Base-by-base conservation (phyloP, 805 yeast species). In the Teunomyces funiuensis region DNA sequence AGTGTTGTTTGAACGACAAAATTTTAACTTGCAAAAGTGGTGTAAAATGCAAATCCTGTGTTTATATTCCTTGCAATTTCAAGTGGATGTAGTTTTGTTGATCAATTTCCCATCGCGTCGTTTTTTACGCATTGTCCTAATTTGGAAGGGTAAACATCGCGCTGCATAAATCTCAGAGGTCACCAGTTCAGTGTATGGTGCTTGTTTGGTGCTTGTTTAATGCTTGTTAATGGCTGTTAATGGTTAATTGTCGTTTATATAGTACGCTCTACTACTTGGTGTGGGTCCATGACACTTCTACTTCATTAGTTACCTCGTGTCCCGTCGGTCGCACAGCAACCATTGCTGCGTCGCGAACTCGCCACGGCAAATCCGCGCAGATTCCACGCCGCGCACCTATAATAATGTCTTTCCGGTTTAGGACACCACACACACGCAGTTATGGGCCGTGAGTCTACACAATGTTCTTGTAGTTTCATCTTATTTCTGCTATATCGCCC, bases 401-500 rank as follows among this genome's bases (percentile, higher is more conserved):
- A n/a, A n/a, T n/a, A n/a, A n/a, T n/a, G n/a, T n/a, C n/a, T n/a
- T n/a, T n/a, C n/a, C n/a, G n/a, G n/a, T n/a, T n/a, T n/a, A n/a
- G n/a, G n/a, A n/a, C n/a, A n/a, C n/a, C n/a, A n/a, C n/a, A n/a
- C n/a, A n/a, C n/a, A n/a, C n/a, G n/a, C n/a, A n/a, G n/a, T n/a
- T n/a, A n/a, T n/a, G n/a, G n/a, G n/a, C n/a, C n/a, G n/a, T n/a
- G n/a, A n/a, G n/a, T n/a, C n/a, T n/a, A n/a, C n/a, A n/a, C n/a
- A n/a, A n/a, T n/a, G n/a, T 22, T 22, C 10, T 8, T 7, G 9
- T 3, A 3, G 5, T 22, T 4, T 22, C 11, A 8, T 22, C 10
- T 28, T 28, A 13, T 7, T 10, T 18, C 18, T 17, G 33, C 37
- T 50, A 57, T 28, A 57, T 46, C 16, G 48, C 49, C 65, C 66